Evolutionary conservation across 1,139 yeast species (phyloP).

Genomic region (Kodamaea alishanica): DNA sequence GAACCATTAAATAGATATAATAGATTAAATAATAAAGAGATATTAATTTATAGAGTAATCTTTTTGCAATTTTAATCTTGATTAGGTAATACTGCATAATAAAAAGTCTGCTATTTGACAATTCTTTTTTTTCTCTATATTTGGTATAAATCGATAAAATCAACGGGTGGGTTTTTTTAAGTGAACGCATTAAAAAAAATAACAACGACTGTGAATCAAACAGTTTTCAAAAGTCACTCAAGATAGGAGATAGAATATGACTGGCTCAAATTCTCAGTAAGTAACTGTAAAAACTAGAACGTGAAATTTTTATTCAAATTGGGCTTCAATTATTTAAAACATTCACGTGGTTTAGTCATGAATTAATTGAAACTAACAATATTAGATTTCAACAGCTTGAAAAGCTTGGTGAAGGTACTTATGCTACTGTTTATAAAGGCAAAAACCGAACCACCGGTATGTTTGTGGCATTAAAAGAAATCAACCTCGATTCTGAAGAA

Average conservation of each 20-base stretch:
- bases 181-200: too few relatives aligned
- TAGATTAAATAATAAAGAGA: not conserved
- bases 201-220: not conserved
- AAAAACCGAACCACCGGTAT: conserved; percentile 89
- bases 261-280: conserved; percentile 31
- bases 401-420: conserved; percentile 95
- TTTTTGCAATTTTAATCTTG: not conserved
- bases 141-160: not conserved
- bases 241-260: conserved; percentile 13
- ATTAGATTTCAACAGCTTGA: conserved; percentile 59
- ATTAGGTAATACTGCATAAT: not conserved
- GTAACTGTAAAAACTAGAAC: conserved; percentile 13
- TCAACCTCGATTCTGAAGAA: conserved; percentile 90
- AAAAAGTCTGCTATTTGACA: not conserved
- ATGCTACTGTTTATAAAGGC: conserved; percentile 97
- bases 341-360: not conserved
- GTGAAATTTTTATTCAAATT: not conserved
- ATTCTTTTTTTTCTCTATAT: not conserved
- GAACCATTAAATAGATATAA: conserved; percentile 20
- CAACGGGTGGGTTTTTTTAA: too few relatives aligned
- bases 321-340: not conserved
- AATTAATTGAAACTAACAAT: conserved; percentile 6
- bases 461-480: conserved; percentile 90
- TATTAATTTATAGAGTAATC: not conserved
- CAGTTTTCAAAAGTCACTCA: not conserved